Conservation (phyloP, 495 filamentous ascomycete species). For the Daldinia grandis region DNA sequence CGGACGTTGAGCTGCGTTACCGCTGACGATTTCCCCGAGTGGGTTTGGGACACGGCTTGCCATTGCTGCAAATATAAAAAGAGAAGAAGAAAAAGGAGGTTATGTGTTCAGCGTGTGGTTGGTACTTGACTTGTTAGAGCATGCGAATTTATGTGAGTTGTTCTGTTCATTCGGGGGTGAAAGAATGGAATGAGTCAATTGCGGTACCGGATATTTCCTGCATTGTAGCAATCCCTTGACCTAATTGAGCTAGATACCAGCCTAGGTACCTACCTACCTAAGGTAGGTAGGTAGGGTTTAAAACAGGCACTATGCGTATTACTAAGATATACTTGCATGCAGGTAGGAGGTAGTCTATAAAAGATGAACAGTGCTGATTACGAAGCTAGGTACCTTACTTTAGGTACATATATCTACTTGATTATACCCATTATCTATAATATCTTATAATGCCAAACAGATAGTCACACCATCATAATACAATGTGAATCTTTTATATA, state of each 20-base stretch:
- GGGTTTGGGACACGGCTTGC: conserved; percentile 25
- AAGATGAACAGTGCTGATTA: too few relatives aligned
- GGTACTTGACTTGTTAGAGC: not conserved
- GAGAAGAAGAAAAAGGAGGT: not conserved
- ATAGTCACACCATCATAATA: too few relatives aligned
- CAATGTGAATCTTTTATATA: too few relatives aligned
- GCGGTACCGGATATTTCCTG: not conserved
- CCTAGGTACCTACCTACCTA: too few relatives aligned
- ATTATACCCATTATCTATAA: too few relatives aligned
- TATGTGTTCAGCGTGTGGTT: not conserved
- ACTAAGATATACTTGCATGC: not conserved
- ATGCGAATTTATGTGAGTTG: not conserved
- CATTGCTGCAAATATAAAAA: conserved; percentile 7
- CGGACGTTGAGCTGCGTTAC: conserved; percentile 36
- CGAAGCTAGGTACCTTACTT: too few relatives aligned
- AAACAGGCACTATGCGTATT: too few relatives aligned
- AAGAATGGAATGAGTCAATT: conserved; percentile 1
- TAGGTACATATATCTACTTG: too few relatives aligned
- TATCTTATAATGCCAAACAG: not conserved
- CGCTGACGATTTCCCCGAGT: conserved; percentile 39
- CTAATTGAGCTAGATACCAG: conserved; percentile 1
- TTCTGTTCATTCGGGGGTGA: not conserved
- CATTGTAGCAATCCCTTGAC: not conserved
- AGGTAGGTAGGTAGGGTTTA: not conserved
- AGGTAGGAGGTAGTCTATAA: too few relatives aligned